phyloP scores from a whole-genome alignment of 208 protist genomes.

The Herpetomonas samuelpessoai region DNA sequence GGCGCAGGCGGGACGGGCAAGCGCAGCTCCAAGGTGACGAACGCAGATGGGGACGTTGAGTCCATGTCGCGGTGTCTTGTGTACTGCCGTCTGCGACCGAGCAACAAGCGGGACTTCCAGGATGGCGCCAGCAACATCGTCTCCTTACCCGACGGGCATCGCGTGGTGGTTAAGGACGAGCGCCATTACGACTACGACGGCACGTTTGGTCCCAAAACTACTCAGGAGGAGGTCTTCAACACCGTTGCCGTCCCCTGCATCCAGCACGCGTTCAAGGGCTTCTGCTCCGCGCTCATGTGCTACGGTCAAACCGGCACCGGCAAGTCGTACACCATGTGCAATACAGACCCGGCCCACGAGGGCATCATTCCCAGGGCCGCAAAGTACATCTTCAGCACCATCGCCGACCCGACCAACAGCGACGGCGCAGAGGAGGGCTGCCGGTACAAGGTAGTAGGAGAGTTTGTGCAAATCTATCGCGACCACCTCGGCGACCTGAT shows the following conservation, averaged over 20 bases:
- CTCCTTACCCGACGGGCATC: constrained; percentile 38
- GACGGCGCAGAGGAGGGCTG: constrained; percentile 9
- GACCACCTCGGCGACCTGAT: constrained; percentile 86
- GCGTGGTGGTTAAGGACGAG: constrained; percentile 76
- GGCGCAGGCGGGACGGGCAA: constrained; percentile 8
- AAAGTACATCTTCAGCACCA: constrained; percentile 64
- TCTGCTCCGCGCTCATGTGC: constrained; percentile 88
- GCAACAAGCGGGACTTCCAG: constrained; percentile 67
- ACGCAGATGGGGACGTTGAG: not conserved
- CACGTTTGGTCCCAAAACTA: constrained; percentile 59
- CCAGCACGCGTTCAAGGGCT: constrained; percentile 84
- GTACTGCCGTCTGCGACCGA: constrained; percentile 73
- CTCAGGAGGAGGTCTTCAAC: constrained; percentile 79
- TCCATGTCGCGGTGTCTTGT: constrained; percentile 71
- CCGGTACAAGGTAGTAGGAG: constrained; percentile 47
- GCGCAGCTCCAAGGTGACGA: not conserved
- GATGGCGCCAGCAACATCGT: constrained; percentile 59
- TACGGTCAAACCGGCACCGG: constrained; percentile 93
- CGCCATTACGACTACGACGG: constrained; percentile 84
- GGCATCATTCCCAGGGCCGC: constrained; percentile 88
- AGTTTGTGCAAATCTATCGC: constrained; percentile 92
- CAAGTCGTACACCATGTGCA: constrained; percentile 93
- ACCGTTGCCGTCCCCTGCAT: constrained; percentile 77
- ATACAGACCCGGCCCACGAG: constrained; percentile 64
- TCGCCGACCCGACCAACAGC: constrained; percentile 17